These are phyloP conservation scores for Pichia inconspicua DNA, from an alignment of 1,139 yeast genomes.

Conservation along the genomic window DNA sequence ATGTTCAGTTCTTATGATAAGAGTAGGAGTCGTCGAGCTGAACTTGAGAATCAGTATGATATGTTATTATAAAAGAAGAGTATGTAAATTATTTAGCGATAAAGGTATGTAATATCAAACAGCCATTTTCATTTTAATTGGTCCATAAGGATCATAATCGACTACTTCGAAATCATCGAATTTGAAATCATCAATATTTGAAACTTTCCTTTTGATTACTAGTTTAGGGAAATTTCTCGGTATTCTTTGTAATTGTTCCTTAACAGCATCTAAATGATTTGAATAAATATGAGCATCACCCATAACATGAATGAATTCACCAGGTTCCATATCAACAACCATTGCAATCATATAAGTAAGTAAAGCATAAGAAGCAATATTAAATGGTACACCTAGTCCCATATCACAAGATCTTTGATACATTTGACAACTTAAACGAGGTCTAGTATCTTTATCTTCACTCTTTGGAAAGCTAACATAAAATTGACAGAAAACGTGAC, in stretches of 20 bases:
- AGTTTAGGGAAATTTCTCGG: constrained; percentile 81
- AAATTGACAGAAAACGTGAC: constrained; percentile 94
- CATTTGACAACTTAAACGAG: constrained; percentile 74
- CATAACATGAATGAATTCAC: constrained; percentile 89
- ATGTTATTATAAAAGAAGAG: neutral
- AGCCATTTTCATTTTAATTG: constrained; percentile 82
- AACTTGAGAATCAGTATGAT: neutral
- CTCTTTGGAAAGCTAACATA: constrained; percentile 70
- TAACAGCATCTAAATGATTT: constrained; percentile 86
- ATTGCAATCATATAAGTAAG: constrained; percentile 93
- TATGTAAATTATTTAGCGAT: neutral
- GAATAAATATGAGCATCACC: constrained; percentile 95
- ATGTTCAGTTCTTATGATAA: constrained; percentile 5
- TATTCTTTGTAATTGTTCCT: constrained; percentile 63
- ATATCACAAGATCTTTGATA: constrained; percentile 98
- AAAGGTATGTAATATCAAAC: constrained; percentile 28
- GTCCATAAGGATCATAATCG: constrained; percentile 73
- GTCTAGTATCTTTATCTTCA: constrained; percentile 31
- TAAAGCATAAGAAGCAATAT: constrained; percentile 92
- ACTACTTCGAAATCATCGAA: constrained; percentile 78
- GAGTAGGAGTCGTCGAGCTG: neutral
- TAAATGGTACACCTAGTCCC: constrained; percentile 98
- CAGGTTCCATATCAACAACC: constrained; percentile 87
- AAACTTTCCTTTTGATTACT: constrained; percentile 57
- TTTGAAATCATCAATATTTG: constrained; percentile 74